phyloP scores from a whole-genome alignment of 148 eudicot species.

The Drosera capensis region DNA sequence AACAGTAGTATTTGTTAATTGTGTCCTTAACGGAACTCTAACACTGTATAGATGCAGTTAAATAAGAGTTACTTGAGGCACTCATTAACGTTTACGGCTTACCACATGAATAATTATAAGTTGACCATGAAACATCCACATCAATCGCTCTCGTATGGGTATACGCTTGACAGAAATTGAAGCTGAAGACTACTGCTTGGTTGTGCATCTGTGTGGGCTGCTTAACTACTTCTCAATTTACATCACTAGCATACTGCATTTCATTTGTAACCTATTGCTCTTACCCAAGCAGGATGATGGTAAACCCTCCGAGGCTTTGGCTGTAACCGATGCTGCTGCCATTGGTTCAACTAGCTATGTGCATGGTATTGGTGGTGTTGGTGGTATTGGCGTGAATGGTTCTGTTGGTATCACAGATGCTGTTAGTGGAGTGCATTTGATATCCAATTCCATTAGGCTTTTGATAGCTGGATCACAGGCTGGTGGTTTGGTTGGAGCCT shows the following conservation, averaged over 20 bases:
- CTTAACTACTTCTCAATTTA: not conserved
- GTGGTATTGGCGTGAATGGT: constrained; percentile 13
- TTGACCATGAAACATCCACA: no score
- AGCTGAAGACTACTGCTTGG: not conserved
- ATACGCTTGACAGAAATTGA: no score
- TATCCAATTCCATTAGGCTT: constrained; percentile 57
- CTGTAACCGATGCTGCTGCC: constrained; percentile 22
- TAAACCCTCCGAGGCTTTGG: constrained; percentile 23
- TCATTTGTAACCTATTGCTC: no score
- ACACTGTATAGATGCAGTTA: no score
- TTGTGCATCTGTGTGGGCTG: not conserved
- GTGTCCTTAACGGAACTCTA: no score
- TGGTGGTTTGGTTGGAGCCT: constrained; percentile 78
- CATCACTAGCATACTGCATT: no score
- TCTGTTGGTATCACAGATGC: constrained; percentile 13
- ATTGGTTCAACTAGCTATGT: constrained; percentile 12
- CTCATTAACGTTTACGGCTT: no score
- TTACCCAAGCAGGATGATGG: constrained; percentile 41
- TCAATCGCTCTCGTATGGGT: no score
- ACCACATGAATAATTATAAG: no score
- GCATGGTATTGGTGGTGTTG: constrained; percentile 8
- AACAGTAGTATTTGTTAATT: no score
- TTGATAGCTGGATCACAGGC: constrained; percentile 91
- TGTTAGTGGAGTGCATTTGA: constrained; percentile 43
- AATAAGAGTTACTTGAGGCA: no score